phyloP scores from a whole-genome alignment of 805 yeast species.

The Scheffersomyces lignosus region DNA sequence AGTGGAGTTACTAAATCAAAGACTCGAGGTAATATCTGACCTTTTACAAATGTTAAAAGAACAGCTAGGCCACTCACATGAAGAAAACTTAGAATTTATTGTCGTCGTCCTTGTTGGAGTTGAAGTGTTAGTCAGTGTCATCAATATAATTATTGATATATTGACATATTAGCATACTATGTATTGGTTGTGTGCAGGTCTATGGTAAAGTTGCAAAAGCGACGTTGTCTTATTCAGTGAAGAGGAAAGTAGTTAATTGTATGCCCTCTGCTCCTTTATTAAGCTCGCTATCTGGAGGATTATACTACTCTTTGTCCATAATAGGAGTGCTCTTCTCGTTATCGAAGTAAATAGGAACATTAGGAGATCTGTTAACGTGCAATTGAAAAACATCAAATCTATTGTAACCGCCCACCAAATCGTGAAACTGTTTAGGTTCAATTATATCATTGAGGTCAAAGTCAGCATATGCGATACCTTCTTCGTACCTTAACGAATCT shows the following conservation, averaged over 20 bases:
- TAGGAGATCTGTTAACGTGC: constrained; percentile 10
- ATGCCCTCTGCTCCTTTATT: too few relatives aligned
- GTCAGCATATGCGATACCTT: constrained; percentile 23
- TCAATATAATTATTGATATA: constrained; percentile 71
- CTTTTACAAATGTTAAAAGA: constrained; percentile 94
- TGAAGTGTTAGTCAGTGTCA: constrained; percentile 83
- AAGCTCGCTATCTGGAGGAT: too few relatives aligned
- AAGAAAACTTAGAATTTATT: constrained; percentile 86
- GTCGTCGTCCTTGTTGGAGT: constrained; percentile 90
- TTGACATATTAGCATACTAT: constrained; percentile 23
- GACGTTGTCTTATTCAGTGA: too few relatives aligned
- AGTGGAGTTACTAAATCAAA: constrained; percentile 83
- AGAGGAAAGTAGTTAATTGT: too few relatives aligned
- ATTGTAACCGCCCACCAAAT: constrained; percentile 21
- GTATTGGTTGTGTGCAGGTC: background rate
- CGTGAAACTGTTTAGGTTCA: constrained; percentile 23
- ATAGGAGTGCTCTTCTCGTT: background rate
- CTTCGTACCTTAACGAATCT: constrained; percentile 16
- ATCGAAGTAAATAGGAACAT: constrained; percentile 11
- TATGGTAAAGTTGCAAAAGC: too few relatives aligned
- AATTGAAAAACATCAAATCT: constrained; percentile 22
- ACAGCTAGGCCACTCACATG: constrained; percentile 91
- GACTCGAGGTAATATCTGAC: constrained; percentile 92
- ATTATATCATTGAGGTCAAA: constrained; percentile 19
- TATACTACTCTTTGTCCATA: too few relatives aligned